Conservation (phyloP, 352 stramenopile genomes). For the Thraustotheca clavata region DNA sequence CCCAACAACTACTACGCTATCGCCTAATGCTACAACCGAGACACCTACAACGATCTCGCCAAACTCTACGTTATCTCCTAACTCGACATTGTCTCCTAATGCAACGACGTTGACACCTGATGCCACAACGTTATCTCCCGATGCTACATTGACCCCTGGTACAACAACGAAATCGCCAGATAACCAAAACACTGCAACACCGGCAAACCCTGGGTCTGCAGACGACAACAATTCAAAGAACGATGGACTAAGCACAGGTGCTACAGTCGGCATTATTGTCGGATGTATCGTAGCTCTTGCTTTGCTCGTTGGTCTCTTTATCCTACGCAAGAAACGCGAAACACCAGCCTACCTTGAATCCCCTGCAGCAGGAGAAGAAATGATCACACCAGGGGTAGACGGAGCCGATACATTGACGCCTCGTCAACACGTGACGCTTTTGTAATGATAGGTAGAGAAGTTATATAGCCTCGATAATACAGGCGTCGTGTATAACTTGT, state of each 20-base stretch:
- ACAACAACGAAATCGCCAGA: conserved; percentile 1
- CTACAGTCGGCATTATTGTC: conserved; percentile 6
- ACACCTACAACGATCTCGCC: neutral
- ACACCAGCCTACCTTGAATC: conserved; percentile 11
- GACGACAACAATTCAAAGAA: neutral
- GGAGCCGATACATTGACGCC: neutral
- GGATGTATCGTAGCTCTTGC: neutral
- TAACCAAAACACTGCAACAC: neutral
- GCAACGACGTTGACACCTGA: conserved; percentile 1
- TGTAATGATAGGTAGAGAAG: conserved; percentile 16
- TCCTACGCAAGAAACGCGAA: conserved; percentile 15
- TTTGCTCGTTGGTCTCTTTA: neutral
- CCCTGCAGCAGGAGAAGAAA: neutral
- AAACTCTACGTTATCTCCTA: neutral
- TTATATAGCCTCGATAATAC: neutral
- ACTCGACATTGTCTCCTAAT: conserved; percentile 11
- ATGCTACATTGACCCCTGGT: neutral
- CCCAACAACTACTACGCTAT: neutral
- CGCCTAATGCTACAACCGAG: neutral
- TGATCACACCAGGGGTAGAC: neutral
- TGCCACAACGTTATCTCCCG: neutral
- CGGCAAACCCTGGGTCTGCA: neutral
- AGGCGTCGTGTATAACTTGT: neutral
- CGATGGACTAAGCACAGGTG: neutral
- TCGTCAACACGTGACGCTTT: conserved; percentile 17